phyloP scores from a whole-genome alignment of 192 early-diverging fungal species.

The Coemansia sp. region DNA sequence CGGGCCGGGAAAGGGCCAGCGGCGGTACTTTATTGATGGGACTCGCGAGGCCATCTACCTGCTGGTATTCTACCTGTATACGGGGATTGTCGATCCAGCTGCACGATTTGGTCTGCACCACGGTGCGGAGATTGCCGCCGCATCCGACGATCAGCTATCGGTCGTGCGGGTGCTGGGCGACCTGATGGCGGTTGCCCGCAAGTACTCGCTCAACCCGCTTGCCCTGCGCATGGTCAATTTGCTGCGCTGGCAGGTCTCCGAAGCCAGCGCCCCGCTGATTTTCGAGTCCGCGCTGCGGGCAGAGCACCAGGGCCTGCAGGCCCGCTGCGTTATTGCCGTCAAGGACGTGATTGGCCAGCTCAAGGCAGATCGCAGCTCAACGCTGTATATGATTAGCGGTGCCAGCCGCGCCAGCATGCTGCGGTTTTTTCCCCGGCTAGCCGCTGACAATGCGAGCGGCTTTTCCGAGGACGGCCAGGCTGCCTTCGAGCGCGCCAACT shows the following conservation, averaged over 20 bases:
- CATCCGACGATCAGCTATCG: constrained; percentile 26
- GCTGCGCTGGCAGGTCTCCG: constrained; percentile 63
- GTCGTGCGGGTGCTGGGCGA: constrained; percentile 58
- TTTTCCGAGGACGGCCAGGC: not conserved
- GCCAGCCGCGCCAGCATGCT: constrained; percentile 33
- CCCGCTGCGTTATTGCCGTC: constrained; percentile 39
- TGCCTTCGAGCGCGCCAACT: not conserved
- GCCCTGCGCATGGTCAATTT: constrained; percentile 56
- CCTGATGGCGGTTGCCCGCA: constrained; percentile 60
- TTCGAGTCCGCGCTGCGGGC: constrained; percentile 65
- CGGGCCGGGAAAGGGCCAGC: constrained; percentile 37
- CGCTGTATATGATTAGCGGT: constrained; percentile 37
- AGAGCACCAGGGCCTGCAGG: constrained; percentile 65
- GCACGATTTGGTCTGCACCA: constrained; percentile 64
- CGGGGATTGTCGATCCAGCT: constrained; percentile 63
- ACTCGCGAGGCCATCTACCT: constrained; percentile 58
- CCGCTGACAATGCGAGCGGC: constrained; percentile 5
- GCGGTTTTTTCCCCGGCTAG: constrained; percentile 37
- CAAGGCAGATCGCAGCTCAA: constrained; percentile 29
- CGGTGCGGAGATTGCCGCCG: constrained; percentile 11
- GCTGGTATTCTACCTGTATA: constrained; percentile 67
- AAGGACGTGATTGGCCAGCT: constrained; percentile 27
- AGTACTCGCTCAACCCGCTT: constrained; percentile 60
- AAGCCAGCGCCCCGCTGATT: constrained; percentile 62
- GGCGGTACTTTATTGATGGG: constrained; percentile 26